Conservation (phyloP, 1,139 yeast genomes). For the Protomyces lactucae-debilis region DNA sequence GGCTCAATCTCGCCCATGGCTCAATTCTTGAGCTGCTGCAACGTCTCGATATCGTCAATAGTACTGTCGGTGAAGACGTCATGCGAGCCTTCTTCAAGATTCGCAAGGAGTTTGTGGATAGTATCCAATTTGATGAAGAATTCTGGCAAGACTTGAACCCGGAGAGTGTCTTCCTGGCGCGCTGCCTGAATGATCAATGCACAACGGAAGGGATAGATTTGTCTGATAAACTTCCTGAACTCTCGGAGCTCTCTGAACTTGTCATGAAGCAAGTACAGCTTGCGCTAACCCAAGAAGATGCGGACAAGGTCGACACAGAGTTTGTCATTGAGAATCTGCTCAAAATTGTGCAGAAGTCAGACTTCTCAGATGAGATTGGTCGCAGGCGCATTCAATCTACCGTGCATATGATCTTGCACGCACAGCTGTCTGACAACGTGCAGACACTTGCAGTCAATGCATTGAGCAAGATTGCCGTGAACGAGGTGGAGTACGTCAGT, state of each 20-base stretch:
- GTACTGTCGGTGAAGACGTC: conserved; percentile 62
- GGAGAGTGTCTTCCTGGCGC: conserved; percentile 67
- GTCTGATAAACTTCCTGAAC: conserved; percentile 75
- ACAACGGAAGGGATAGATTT: conserved; percentile 48
- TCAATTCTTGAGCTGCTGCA: conserved; percentile 70
- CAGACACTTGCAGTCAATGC: conserved; percentile 59
- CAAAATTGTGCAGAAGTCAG: conserved; percentile 63
- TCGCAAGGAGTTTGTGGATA: conserved; percentile 58
- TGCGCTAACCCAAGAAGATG: conserved; percentile 38
- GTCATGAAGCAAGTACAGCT: conserved; percentile 51
- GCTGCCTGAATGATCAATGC: conserved; percentile 65
- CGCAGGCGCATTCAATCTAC: conserved; percentile 74
- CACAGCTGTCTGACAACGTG: conserved; percentile 46
- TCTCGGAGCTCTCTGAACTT: conserved; percentile 62
- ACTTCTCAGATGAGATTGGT: conserved; percentile 87
- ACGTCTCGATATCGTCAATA: conserved; percentile 60
- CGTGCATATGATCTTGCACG: conserved; percentile 47
- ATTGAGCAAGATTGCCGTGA: conserved; percentile 64
- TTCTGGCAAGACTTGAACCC: conserved; percentile 69
- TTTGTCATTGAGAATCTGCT: conserved; percentile 73
- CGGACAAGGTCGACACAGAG: conserved; percentile 56
- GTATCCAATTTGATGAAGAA: conserved; percentile 52
- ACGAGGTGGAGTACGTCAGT: conserved; percentile 76
- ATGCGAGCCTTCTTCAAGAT: conserved; percentile 58
- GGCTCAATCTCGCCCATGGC: conserved; percentile 67